phyloP scores from a whole-genome alignment of 2,329 filamentous ascomycete species.

The Boeremia lycopersici region DNA sequence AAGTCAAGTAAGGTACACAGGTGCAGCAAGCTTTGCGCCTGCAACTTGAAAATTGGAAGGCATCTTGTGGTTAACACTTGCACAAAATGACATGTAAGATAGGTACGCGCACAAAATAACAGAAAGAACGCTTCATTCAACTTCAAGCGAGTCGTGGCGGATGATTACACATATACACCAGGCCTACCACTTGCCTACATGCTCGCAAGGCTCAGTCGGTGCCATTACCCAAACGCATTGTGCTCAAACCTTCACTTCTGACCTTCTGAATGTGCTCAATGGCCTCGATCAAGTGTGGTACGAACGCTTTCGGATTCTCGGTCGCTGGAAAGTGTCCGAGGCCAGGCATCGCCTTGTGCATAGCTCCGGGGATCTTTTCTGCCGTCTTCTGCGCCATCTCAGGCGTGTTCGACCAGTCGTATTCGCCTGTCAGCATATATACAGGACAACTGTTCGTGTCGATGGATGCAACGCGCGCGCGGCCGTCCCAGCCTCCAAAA shows the following conservation, averaged over 20 bases:
- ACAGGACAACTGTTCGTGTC: slow-evolving; percentile 57
- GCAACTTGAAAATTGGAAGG: background rate
- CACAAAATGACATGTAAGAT: background rate
- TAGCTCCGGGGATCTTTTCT: slow-evolving; percentile 54
- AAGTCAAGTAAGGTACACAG: too few relatives aligned
- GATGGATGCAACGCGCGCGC: slow-evolving; percentile 52
- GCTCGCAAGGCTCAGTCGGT: slow-evolving; percentile 20
- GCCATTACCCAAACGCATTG: slow-evolving; percentile 38
- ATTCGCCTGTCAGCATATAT: slow-evolving; percentile 59
- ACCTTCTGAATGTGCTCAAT: slow-evolving; percentile 48
- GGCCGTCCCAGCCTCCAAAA: slow-evolving; percentile 58
- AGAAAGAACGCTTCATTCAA: background rate
- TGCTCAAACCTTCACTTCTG: slow-evolving; percentile 36
- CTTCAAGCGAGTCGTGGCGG: background rate
- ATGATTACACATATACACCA: background rate
- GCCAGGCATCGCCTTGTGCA: slow-evolving; percentile 53
- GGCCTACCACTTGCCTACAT: background rate
- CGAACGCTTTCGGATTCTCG: slow-evolving; percentile 51
- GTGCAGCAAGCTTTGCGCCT: background rate
- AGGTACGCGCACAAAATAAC: background rate
- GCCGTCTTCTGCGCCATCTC: slow-evolving; percentile 55
- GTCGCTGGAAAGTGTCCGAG: slow-evolving; percentile 57
- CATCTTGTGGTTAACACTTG: background rate
- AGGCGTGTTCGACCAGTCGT: slow-evolving; percentile 57
- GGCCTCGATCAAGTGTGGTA: slow-evolving; percentile 47